Base-by-base conservation (phyloP, 768 basidiomycete genomes). In the Lepiota brunneoincarnata region DNA sequence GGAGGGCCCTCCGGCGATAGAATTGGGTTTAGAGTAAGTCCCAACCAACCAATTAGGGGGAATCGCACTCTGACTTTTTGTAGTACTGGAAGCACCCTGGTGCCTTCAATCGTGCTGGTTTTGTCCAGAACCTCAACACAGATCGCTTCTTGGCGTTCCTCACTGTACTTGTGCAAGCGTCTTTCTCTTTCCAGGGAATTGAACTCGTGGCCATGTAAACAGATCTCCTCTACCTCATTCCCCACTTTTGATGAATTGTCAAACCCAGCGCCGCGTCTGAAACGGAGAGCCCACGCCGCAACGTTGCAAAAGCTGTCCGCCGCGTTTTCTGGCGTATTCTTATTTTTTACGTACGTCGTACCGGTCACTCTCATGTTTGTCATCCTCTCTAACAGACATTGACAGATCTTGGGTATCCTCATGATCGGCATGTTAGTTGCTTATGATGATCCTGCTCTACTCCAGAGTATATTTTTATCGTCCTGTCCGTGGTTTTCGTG, bases 381-480 rank as follows among this genome's bases (percentile, higher is more conserved):
- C 49, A n/a, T 38, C 17, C 26, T 51, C 21, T 41, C 10, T 48
- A 15, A n/a, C 40, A 11, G 9, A 35, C 17, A 12, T 52, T 42
- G 14, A 23, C 39, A 85, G 81, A 76, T 90, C 56, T 72, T 89
- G 44, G 88, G 87, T 28, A 76, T 89, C 54, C 63, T 90, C 52
- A 80, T 88, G 64, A 83, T 87, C 36, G 89, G 90, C 55, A 83
- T 93, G 84, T 75, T 92, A 37, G 87, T 94, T 40, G 81, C 88
- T 1, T 88, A 78, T 59, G 72, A 84, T 61, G 83, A 92, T 64
- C 63, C 67, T 0, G 63, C 68, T 10, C 72, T 91, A 38, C 74
- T 86, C 38, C 64, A 69, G 51, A 56, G 72, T 69, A 55, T 39
- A 61, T 49, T 9, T 37, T 54, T 17, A n/a, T n/a, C 49, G 26